Base-by-base conservation (phyloP, 2,329 filamentous ascomycete species). In the Bipolaris oryzae region DNA sequence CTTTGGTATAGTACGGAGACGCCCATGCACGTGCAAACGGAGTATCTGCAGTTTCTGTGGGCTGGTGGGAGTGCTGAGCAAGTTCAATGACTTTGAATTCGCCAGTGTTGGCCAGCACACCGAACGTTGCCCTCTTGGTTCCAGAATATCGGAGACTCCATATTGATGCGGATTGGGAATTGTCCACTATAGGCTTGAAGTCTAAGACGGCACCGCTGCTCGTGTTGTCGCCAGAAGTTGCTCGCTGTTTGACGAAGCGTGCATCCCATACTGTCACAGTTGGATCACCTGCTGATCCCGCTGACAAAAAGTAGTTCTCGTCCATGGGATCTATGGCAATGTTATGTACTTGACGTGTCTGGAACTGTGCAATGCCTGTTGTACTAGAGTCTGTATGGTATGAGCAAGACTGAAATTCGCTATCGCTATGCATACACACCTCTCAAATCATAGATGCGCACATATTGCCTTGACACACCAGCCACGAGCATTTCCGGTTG, bases 271-370 rank as follows among this genome's bases (percentile, higher is more conserved):
- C 82, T 73, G 89, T 87, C 49, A 94, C 82, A 7, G 87, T 86
- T 0, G 90, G 88, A 47, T 91, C 87, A 56, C 91, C 89, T 11
- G 91, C 79, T 2, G 89, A 88, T 1, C 80, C 81, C 13, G 90
- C 91, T 1, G 91, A 93, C 1, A 91, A 87, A 77, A 95, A 94
- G 74, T 92, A 94, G 66, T 95, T 92, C 62, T 89, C 86, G 66
- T 96, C 89, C 20, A 87, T 81, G 58, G 90, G 90, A 77, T 95
- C 90, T 58, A 95, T 90, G 15, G 90, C 85, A 52, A 95, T 77
- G 60, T 87, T 87, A 68, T 88, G 83, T 7, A 88, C 85, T 64
- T 86, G 85, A 15, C 82, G 79, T 2, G 86, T 88, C 2, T 82
- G 77, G 50, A 78, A 78, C 46, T 81, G 79, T 18, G 80, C 78